phyloP scores from a whole-genome alignment of 192 early-diverging fungal genomes.

The Podila epigama region DNA sequence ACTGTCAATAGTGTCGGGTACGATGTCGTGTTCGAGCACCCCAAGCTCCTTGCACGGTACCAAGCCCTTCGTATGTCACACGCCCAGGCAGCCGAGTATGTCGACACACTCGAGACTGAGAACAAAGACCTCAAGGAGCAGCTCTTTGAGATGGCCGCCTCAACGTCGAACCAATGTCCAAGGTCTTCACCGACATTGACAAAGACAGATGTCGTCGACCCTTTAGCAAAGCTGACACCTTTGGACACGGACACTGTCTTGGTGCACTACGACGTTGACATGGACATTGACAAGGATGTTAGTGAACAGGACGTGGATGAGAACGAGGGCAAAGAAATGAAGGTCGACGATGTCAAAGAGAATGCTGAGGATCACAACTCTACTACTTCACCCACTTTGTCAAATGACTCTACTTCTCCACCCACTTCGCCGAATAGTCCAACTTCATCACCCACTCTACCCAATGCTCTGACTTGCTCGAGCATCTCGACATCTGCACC shows the following conservation, averaged over 20 bases:
- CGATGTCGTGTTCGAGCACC: constrained; percentile 21
- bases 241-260: constrained; percentile 6
- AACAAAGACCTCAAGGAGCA: constrained; percentile 25
- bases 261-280: no score
- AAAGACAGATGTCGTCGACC: not conserved
- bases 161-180: not conserved
- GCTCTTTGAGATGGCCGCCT: constrained; percentile 4
- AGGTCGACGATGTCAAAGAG: no score
- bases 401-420: not conserved
- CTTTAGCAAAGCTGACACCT: constrained; percentile 9
- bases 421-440: constrained; percentile 7
- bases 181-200: not conserved
- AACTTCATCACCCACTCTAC: not conserved
- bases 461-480: not conserved
- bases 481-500: constrained; percentile 7
- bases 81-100: constrained; percentile 27
- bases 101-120: constrained; percentile 16
- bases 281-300: no score
- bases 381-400: not conserved
- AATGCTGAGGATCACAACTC: not conserved
- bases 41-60: constrained; percentile 16
- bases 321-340: no score
- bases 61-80: constrained; percentile 20
- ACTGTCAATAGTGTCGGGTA: constrained; percentile 36
- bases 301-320: no score